Conservation (phyloP, 176 grass and related monocot genomes). For the Melocanna baccifera region DNA sequence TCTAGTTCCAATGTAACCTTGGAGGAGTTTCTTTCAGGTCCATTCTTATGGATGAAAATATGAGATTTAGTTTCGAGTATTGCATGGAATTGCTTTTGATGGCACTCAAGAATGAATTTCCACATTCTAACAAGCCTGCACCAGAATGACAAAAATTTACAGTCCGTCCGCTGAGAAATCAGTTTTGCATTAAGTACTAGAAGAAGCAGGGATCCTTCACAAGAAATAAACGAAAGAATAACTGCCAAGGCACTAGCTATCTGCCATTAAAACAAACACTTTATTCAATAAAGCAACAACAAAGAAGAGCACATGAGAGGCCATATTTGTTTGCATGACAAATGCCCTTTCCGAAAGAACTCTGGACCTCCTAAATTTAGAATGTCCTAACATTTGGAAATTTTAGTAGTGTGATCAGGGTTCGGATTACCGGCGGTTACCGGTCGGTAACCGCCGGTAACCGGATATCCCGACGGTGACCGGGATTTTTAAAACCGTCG, state of each 20-base stretch:
- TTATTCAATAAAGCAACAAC: background rate
- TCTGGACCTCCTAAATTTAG: background rate
- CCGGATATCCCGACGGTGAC: too few species aligned
- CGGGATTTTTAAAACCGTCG: too few species aligned
- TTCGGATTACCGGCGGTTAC: too few species aligned
- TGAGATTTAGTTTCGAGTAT: slow-evolving; percentile 72
- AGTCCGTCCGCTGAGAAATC: background rate
- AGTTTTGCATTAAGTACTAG: background rate
- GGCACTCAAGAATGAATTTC: slow-evolving; percentile 72
- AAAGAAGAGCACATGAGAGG: background rate
- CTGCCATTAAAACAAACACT: background rate
- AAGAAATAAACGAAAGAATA: background rate
- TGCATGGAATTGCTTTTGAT: slow-evolving; percentile 70
- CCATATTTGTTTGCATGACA: background rate
- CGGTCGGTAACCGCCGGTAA: too few species aligned
- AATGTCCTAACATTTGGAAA: background rate
- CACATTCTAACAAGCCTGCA: slow-evolving; percentile 82
- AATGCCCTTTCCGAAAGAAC: background rate
- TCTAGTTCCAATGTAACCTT: slow-evolving; percentile 68
- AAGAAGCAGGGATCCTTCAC: background rate
- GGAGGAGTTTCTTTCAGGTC: slow-evolving; percentile 42
- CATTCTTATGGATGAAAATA: slow-evolving; percentile 53
- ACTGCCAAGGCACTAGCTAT: background rate
- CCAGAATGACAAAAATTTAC: slow-evolving; percentile 23
- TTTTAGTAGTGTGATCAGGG: too few species aligned